phyloP scores from a whole-genome alignment of 306 rosid species.

The Quillaja saponaria region DNA sequence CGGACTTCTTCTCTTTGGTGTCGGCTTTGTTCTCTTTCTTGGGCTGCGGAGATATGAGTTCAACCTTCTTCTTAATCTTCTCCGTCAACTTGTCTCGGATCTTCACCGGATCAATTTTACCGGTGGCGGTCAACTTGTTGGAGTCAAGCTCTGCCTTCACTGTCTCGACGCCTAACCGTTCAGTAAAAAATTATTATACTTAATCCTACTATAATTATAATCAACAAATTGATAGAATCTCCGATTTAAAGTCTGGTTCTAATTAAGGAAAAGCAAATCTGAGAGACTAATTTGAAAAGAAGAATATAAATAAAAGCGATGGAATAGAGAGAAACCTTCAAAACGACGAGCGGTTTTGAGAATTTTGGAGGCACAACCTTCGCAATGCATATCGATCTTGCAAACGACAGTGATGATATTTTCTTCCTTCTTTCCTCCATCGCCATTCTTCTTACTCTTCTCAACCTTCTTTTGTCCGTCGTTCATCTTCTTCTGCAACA shows the following conservation, averaged over 20 bases:
- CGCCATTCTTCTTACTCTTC: conserved; percentile 29
- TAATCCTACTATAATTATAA: not conserved
- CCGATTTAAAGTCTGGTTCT: too few relatives aligned
- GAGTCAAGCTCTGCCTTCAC: conserved; percentile 40
- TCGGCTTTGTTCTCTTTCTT: conserved; percentile 49
- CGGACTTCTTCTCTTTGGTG: conserved; percentile 29
- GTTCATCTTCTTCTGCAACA: conserved; percentile 43
- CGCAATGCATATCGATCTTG: conserved; percentile 69
- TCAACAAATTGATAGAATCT: too few relatives aligned
- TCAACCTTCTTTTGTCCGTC: not conserved
- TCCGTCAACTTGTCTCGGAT: conserved; percentile 44
- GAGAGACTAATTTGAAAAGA: not conserved
- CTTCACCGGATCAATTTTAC: conserved; percentile 52
- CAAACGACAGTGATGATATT: conserved; percentile 39
- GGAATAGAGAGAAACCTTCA: conserved; percentile 33
- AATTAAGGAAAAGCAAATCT: not conserved
- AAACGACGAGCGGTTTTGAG: conserved; percentile 31
- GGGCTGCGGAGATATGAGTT: conserved; percentile 52
- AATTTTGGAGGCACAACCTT: conserved; percentile 68
- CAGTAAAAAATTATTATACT: conserved; percentile 10
- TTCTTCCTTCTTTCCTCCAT: conserved; percentile 40
- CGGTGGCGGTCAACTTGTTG: conserved; percentile 61
- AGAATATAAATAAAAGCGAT: not conserved
- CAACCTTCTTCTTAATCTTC: conserved; percentile 63
- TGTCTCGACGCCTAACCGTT: conserved; percentile 45